A percentile compares a stretch with the other conserved stretches of the same genome.
phyloP scores from a whole-genome alignment of 2,329 filamentous ascomycete species.

The Penicillium carneum region DNA sequence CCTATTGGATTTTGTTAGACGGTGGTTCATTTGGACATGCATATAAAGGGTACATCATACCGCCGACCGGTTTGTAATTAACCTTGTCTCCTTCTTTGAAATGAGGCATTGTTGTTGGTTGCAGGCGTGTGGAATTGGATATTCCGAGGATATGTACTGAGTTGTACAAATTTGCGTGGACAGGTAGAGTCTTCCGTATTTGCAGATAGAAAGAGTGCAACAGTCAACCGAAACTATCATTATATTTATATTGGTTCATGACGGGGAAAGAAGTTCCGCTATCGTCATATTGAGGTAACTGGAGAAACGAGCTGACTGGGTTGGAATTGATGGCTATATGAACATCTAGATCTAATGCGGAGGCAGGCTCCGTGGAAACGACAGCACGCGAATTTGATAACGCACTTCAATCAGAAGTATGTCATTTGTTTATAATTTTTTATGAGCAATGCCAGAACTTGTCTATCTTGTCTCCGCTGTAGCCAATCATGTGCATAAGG shows the following conservation, averaged over 20 bases:
- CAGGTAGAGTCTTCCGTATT: background rate
- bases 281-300: conserved; percentile 27
- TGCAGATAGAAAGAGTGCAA: background rate
- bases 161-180: background rate
- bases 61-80: conserved; percentile 54
- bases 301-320: conserved; percentile 7
- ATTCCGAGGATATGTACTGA: background rate
- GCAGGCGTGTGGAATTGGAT: background rate
- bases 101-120: conserved; percentile 32
- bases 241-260: conserved; percentile 1
- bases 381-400: background rate
- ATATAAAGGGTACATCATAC: conserved; percentile 33
- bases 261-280: conserved; percentile 2
- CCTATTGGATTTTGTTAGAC: conserved; percentile 38
- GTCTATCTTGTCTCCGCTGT: conserved; percentile 19
- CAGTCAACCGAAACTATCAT: background rate
- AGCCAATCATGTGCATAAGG: conserved; percentile 26
- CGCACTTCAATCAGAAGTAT: conserved; percentile 20
- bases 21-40: background rate
- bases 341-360: conserved; percentile 15
- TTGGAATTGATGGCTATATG: conserved; percentile 11
- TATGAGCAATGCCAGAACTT: background rate
- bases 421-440: conserved; percentile 25
- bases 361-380: conserved; percentile 16
- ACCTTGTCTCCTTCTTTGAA: conserved; percentile 48